Evolutionary conservation across 306 rosid genomes (phyloP), one percentile per base, ranked within the genome.

Genomic region (Hippophae gyantsensis): DNA sequence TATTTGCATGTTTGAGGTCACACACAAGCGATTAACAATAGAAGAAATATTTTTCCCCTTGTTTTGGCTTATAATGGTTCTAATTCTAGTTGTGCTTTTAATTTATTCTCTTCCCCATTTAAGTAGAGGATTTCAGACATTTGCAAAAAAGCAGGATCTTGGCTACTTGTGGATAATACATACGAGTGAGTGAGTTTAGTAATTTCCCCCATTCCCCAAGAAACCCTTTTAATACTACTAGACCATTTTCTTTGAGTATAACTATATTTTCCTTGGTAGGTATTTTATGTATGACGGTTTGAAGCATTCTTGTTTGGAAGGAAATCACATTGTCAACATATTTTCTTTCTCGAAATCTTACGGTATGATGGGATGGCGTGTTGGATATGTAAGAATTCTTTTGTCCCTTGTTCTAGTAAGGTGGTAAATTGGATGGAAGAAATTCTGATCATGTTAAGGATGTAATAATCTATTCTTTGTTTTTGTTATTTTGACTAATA

Each of bases 361-460:
- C 60, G 99, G 99, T 62, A 92, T 92, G 99, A 92, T 92, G 99
- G 99, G 99, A 58, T 93, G 99, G 99, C 86, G 99, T 11, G 81
- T 93, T 47, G 99, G 99, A 76, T 93, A 93, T 58, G 99, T 93
- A 80, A 88, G 95, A 65, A 14, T 26, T 4, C 56, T 46, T 27
- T 14, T 48, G 8, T 9, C 25, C 52, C 62, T 60, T 9, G 38
- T 42, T 42, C 53, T 42, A 23, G 58, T 18, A 18, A 18, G 23
- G 23, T 18, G 23, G 23, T 18, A 18, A 18, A 18, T 18, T 18
- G 23, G 23, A 18, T 18, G 23, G 23, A 18, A 18, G 1, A 18
- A 18, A 18, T 18, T 18, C 23, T 18, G 23, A 18, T 18, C 23
- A 18, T 1, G 38, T 32, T 32, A 32, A 32, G 38, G 3, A 32